Evolutionary conservation across 192 early-diverging fungal species (phyloP).

Genomic region (Powellomyces hirtus): DNA sequence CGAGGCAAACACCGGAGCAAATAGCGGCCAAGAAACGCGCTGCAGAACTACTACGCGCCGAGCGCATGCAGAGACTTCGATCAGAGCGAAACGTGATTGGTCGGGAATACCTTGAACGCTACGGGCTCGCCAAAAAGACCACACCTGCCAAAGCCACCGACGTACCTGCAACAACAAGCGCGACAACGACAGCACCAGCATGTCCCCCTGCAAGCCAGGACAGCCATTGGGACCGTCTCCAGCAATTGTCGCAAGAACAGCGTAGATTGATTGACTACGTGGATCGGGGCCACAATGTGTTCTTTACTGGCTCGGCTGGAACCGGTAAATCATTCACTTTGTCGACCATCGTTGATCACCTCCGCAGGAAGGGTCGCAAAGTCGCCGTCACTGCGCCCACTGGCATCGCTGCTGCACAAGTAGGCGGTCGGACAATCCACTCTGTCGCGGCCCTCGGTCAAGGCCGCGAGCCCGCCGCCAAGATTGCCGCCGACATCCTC

Average conservation of each 20-base stretch:
- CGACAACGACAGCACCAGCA: neutral
- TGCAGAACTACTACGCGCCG: neutral
- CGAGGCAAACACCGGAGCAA: constrained; percentile 3
- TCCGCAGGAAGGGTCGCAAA: neutral
- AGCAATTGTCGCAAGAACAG: constrained; percentile 1
- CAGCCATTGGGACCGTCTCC: neutral
- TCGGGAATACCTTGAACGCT: neutral
- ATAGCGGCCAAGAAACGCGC: neutral
- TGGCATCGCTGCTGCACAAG: constrained; percentile 41
- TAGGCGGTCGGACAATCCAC: constrained; percentile 35
- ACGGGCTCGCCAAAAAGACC: neutral
- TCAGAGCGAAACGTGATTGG: neutral
- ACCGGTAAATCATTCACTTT: constrained; percentile 11
- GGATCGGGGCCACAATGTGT: constrained; percentile 9
- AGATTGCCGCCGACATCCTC: constrained; percentile 2
- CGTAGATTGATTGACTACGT: neutral
- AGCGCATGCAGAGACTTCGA: neutral
- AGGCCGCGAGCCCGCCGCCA: neutral
- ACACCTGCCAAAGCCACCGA: neutral
- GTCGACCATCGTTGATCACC: neutral
- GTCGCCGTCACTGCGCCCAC: constrained; percentile 35
- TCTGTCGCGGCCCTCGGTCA: constrained; percentile 18
- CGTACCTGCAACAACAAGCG: neutral
- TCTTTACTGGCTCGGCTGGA: constrained; percentile 1
- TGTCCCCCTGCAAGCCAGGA: neutral